Base-by-base conservation (phyloP, 306 rosid species). In the Gynostemma pentaphyllum region DNA sequence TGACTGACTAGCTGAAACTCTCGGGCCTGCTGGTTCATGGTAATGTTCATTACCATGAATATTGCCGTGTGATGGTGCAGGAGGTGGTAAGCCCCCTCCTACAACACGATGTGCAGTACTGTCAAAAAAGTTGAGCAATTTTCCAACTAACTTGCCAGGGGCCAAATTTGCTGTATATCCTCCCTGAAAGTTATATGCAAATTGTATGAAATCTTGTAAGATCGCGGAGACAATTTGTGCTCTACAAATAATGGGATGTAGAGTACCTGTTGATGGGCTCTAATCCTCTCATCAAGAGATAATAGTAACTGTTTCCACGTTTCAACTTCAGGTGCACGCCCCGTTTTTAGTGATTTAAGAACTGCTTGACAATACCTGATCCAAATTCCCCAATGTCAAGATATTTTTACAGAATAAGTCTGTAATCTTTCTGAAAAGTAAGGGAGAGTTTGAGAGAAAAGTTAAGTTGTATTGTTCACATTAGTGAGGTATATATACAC, bases 31-130 rank as follows among this genome's bases (percentile, higher is more conserved):
- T 3, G 74, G 75, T 62, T 75, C 95, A 48, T 75, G 78, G 74
- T 72, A 72, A 27, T 80, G 87, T 61, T 79, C 96, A 77, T 52
- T 73, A 68, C 80, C 83, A 1, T 72, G 84, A 46, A 66, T 52
- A 70, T 48, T 65, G 48, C 86, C 86, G 19, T 73, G 96, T 24
- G 85, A 72, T 60, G 97, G 92, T 45, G 80, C 86, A 48, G 95
- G 91, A 30, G 97, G 97, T 5, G 96, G 95, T 36, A 87, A 70
- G 49, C 95, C 94, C 23, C 97, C 96, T 52, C 97, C 96, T 52
- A 91, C 96, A 72, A 91, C 97, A 51, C 91, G 87, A 76, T 85
- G 91, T 21, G 97, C 96, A 14, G 97, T 91, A 68, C 79, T 87
- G 74, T 91, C 96, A 73, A 91, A 75, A 73, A 91, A 83, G 76